Evolutionary conservation across 2,329 filamentous ascomycete species (phyloP).

Genomic region (Purpureocillium takamizusanense): DNA sequence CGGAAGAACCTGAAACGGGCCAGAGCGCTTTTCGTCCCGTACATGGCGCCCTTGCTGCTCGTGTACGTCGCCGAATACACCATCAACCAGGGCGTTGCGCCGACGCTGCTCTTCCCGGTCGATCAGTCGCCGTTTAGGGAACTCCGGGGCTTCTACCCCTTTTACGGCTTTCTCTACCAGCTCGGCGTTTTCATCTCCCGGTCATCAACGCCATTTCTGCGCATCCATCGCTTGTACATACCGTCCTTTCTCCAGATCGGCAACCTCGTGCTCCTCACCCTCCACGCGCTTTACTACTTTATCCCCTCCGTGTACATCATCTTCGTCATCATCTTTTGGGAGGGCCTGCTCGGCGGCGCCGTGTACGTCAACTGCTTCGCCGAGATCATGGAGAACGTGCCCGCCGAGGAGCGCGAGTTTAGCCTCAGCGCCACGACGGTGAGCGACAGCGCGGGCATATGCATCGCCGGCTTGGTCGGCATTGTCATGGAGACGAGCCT

Average conservation of each 20-base stretch:
- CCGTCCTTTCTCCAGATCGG: slow-evolving; percentile 73
- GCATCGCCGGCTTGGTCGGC: slow-evolving; percentile 74
- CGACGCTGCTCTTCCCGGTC: slow-evolving; percentile 82
- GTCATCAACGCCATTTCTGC: slow-evolving; percentile 79
- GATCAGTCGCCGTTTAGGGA: slow-evolving; percentile 65
- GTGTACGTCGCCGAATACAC: slow-evolving; percentile 97
- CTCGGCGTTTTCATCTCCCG: slow-evolving; percentile 90
- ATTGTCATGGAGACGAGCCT: slow-evolving; percentile 75
- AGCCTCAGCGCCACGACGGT: slow-evolving; percentile 84
- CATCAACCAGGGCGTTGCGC: slow-evolving; percentile 90
- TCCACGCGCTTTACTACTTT: slow-evolving; percentile 72
- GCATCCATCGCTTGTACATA: slow-evolving; percentile 71
- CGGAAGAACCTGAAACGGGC: slow-evolving; percentile 54
- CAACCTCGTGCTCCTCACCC: slow-evolving; percentile 65
- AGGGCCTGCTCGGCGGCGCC: slow-evolving; percentile 79
- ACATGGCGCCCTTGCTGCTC: slow-evolving; percentile 83
- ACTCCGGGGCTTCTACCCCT: slow-evolving; percentile 84
- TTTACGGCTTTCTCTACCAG: slow-evolving; percentile 93
- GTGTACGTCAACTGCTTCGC: slow-evolving; percentile 97
- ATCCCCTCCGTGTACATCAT: slow-evolving; percentile 81
- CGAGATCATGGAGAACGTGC: slow-evolving; percentile 79
- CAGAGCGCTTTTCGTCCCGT: slow-evolving; percentile 60
- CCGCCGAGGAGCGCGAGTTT: slow-evolving; percentile 74
- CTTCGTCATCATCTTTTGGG: slow-evolving; percentile 84
- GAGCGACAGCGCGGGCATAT: slow-evolving; percentile 86